A percentile compares a stretch with the other conserved stretches of the same genome.
Conservation (phyloP, 2,329 filamentous ascomycete genomes). For the Botrytis galanthina region DNA sequence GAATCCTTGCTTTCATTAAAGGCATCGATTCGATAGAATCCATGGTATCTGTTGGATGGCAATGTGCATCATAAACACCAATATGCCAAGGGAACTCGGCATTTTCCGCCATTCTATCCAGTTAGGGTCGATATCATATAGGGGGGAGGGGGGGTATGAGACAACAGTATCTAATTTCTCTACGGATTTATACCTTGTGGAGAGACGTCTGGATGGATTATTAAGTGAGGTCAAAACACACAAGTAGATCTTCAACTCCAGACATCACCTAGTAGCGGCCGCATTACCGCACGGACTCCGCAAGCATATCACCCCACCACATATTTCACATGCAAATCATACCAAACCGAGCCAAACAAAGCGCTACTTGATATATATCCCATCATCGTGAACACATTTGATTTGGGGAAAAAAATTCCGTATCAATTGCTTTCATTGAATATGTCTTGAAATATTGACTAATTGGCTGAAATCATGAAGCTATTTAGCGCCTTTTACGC, state of each 20-base stretch:
- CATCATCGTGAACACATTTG: background rate
- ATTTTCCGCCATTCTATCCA: constrained; percentile 7
- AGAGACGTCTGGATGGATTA: background rate
- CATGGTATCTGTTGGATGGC: constrained; percentile 80
- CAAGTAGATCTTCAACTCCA: background rate
- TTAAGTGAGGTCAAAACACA: constrained; percentile 7
- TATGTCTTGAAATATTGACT: background rate
- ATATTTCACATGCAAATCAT: constrained; percentile 15
- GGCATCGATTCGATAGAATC: constrained; percentile 56
- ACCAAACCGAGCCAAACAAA: background rate
- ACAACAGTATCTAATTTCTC: background rate
- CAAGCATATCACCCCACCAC: constrained; percentile 1
- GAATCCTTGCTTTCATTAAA: constrained; percentile 60
- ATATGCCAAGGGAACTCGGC: constrained; percentile 63
- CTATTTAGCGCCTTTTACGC: constrained; percentile 54
- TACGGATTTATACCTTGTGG: background rate
- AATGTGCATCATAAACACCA: constrained; percentile 75
- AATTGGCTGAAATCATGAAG: constrained; percentile 43
- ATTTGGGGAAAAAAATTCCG: background rate
- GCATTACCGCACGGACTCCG: background rate
- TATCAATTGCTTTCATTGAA: background rate
- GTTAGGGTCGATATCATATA: background rate
- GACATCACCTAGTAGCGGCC: background rate
- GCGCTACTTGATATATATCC: background rate
- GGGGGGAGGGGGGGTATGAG: too few relatives aligned